Conservation (phyloP, 2,329 filamentous ascomycete species). For the Colletotrichum scovillei region DNA sequence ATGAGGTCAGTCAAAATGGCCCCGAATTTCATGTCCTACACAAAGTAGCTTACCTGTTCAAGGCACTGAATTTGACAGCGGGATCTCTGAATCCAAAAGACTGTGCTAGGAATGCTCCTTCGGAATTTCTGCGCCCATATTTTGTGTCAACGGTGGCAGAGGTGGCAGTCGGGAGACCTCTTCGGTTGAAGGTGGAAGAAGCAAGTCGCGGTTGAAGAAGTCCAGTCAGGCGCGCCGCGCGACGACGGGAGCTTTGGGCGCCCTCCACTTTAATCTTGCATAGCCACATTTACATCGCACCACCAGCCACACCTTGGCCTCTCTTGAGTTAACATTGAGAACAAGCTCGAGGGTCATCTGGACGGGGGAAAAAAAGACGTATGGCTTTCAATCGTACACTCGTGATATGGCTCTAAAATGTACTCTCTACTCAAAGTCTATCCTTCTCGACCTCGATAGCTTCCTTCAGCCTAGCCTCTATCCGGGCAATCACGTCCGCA, state of each 20-base stretch:
- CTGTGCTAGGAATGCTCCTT: fast-evolving
- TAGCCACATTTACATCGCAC: neutral
- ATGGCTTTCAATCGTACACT: neutral
- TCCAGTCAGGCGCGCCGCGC: too few species aligned
- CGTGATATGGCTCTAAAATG: neutral
- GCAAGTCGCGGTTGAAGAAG: neutral
- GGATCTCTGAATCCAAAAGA: neutral
- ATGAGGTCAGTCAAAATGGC: neutral
- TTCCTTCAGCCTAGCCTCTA: constrained; percentile 75
- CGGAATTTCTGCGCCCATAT: neutral
- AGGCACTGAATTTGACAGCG: neutral
- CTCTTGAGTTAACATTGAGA: neutral
- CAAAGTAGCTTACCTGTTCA: neutral
- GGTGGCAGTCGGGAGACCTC: neutral
- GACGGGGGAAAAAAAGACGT: too few species aligned
- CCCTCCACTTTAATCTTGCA: neutral
- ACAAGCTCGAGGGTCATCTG: too few species aligned
- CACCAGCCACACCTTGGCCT: neutral
- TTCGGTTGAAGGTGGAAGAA: neutral
- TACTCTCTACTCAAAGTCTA: constrained; percentile 43
- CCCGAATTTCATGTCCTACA: neutral
- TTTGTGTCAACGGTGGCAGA: neutral
- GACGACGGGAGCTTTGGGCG: too few species aligned
- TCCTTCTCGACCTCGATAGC: constrained; percentile 70
- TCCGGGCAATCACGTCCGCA: constrained; percentile 70